Evolutionary conservation across 164 flowering plant genomes (phyloP), one percentile per base, ranked within the genome.

Genomic region (Taxillus chinensis): DNA sequence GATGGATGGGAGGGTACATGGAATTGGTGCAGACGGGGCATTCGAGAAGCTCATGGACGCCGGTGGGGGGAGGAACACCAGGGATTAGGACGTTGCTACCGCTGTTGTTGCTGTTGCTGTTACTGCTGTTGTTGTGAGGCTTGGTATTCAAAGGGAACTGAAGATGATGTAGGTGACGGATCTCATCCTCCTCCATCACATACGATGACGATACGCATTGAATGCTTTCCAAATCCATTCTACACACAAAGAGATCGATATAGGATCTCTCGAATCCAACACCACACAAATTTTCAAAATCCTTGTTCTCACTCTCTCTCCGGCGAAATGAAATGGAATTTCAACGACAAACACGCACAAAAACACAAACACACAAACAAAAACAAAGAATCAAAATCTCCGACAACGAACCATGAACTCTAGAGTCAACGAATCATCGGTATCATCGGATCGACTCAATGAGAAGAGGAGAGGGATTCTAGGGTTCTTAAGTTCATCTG

Each of bases 1-100:
- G 86, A 62, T 82, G 81, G 39, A 82, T 80, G 4, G 84, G 86
- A 58, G 84, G 84, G 73, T 76, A 78, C 86, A 78, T 77, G 8
- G 82, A 82, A 67, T 75, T 79, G 55, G 80, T 73, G 65, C 84
- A 79, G 59, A 79, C 82, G 41, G 83, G 79, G 67, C 82, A 80
- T 66, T 80, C 80, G 58, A 82, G 83, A 39, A 82, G 78, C 65
- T 79, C 86, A 63, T 79, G 86, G 62, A 82, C 83, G 57, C 82
- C 76, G 54, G 79, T 79, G 42, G 81, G 39, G 15, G 71, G 80
- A 70, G 61, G 77, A 62, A 71, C 27, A 27, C 50, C 39, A 64
- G 65, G 7, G 76, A 60, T n/a, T 65, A 11, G 2, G 57, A 48
- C 51, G 12, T 14, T 14, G 12, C 27, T 48, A 11, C 51, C 13